These are phyloP conservation scores for Toxicodendron radicans DNA, from an alignment of 345 rosid species.

Conservation along the genomic window DNA sequence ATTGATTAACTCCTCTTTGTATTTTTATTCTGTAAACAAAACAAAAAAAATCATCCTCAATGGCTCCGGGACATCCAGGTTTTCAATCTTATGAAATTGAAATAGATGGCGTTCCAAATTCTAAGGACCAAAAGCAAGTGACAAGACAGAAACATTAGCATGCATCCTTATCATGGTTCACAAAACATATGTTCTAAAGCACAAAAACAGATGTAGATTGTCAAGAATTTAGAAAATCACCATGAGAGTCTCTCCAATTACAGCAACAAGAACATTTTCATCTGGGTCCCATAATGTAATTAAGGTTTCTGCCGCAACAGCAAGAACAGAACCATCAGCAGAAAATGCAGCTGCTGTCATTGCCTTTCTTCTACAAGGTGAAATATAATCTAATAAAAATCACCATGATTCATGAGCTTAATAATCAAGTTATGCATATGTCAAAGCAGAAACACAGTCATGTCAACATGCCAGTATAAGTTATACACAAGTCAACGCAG, in stretches of 20 bases:
- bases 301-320: constrained; percentile 88
- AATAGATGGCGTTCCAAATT: too few species aligned
- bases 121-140: not conserved
- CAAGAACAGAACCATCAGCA: constrained; percentile 92
- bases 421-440: not conserved
- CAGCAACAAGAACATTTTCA: constrained; percentile 72
- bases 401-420: not conserved
- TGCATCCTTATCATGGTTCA: not conserved
- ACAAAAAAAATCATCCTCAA: not conserved
- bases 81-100: too few species aligned
- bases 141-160: constrained; percentile 6
- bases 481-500: not conserved
- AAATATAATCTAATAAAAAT: constrained; percentile 19
- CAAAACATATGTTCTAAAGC: not conserved
- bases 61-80: not conserved
- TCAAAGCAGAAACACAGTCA: too few species aligned
- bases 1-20: not conserved
- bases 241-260: constrained; percentile 64
- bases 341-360: constrained; percentile 97
- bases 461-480: too few species aligned
- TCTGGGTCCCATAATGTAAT: constrained; percentile 92
- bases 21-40: too few species aligned
- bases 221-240: constrained; percentile 38
- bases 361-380: constrained; percentile 63
- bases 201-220: not conserved